Evolutionary conservation across 305 asterid species (phyloP), one percentile per base, ranked within the genome.

Genomic region (Nicotiana rustica): DNA sequence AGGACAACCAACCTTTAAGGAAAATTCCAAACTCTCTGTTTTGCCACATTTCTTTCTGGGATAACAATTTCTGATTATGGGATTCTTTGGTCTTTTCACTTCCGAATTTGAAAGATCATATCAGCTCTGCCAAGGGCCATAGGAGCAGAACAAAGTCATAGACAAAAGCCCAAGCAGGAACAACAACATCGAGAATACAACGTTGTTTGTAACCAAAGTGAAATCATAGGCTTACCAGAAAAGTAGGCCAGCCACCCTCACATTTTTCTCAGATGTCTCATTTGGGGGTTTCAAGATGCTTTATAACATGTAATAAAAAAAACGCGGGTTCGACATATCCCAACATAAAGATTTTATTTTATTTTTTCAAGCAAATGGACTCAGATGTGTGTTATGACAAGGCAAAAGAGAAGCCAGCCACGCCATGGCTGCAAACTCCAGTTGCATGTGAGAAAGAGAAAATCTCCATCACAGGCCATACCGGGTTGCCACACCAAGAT

Each of bases 1-100:
- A 47, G 65, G 77, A 67, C 57, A 66, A 80, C 78, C 36, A n/a
- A 67, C 83, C 78, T 25, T 52, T 15, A 18, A 5, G 4, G 47
- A 67, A 80, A 52, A 25, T 21, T 25, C 55, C 13, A 25, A 12
- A 18, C 80, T 21, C 81, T 21, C 67, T 21, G 41, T 52, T 10
- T 13, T n/a, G 81, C 81, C 81, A 56, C 81, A 77, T 33, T 59
- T 61, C 47, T 41, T 41, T 41, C 47, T 64, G 36, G 7, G 17
- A 10, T 10, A 62, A 25, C 68, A 7, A 0, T 64, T 10, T 64
- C 13, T 6, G 13, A 10, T 21, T 64, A 21, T 64, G 36, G 35
- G 36, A 21, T 64, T 64, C 17, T 25, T 64, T 64, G 36, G 36
- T 64, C 29, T 21, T 64, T 25, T 25, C 35, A 25, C 36, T 6